Conservation (phyloP, 169 alveolate species). For the Cryptosporidium sp. region DNA sequence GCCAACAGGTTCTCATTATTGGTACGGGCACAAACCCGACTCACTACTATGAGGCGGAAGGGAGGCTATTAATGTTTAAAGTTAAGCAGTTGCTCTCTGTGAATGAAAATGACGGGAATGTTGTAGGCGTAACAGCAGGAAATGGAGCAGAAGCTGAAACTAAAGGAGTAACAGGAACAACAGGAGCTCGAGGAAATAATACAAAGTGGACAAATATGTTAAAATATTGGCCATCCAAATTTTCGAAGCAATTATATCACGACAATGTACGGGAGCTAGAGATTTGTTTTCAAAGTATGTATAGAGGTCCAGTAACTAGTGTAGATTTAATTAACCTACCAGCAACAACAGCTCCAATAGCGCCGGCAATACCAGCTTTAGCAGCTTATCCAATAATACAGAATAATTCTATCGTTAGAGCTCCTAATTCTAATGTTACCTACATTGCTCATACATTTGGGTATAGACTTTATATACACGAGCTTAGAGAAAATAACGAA, state of each 20-base stretch:
- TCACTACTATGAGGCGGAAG: constrained; percentile 67
- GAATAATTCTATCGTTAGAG: constrained; percentile 30
- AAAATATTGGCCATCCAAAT: constrained; percentile 68
- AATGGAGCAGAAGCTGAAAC: not conserved
- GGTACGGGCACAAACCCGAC: constrained; percentile 74
- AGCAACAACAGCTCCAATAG: constrained; percentile 71
- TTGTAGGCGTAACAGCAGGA: not conserved
- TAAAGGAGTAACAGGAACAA: not conserved
- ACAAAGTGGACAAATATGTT: constrained; percentile 35
- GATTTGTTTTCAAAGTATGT: constrained; percentile 27
- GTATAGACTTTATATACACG: constrained; percentile 55
- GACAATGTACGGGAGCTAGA: constrained; percentile 44
- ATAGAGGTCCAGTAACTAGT: constrained; percentile 67
- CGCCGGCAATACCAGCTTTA: constrained; percentile 75
- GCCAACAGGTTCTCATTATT: constrained; percentile 39
- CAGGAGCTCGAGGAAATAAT: constrained; percentile 7
- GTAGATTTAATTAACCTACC: constrained; percentile 64
- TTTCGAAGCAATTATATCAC: constrained; percentile 40
- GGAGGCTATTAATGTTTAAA: constrained; percentile 44
- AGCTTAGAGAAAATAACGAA: constrained; percentile 42
- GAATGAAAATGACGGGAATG: constrained; percentile 10
- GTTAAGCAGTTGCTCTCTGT: constrained; percentile 26
- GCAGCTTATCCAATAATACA: constrained; percentile 73
- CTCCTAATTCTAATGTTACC: constrained; percentile 36
- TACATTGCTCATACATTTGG: constrained; percentile 63